A percentile compares a stretch with the other conserved stretches of the same genome.
Evolutionary conservation across 2,329 filamentous ascomycete genomes (phyloP).

Genomic region (Clonostachys solani): DNA sequence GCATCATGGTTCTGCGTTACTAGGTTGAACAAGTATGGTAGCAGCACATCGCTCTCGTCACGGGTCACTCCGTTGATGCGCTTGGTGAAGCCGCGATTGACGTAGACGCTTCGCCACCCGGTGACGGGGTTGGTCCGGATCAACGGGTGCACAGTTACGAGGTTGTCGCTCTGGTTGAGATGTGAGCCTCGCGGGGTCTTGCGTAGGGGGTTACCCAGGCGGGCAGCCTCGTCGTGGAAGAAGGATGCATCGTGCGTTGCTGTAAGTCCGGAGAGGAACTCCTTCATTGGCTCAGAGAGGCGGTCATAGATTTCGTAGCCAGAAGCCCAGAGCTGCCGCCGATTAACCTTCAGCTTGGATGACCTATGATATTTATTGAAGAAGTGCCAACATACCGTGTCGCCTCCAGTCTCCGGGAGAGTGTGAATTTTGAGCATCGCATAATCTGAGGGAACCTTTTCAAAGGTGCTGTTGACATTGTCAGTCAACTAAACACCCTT

Average conservation of each 20-base stretch:
- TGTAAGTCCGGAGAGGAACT: constrained; percentile 37
- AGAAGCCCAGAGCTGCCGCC: constrained; percentile 49
- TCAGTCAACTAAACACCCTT: neutral
- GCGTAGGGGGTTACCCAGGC: constrained; percentile 39
- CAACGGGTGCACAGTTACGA: constrained; percentile 47
- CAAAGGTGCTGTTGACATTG: constrained; percentile 37
- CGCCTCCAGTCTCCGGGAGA: constrained; percentile 51
- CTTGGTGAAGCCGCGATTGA: constrained; percentile 46
- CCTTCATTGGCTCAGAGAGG: constrained; percentile 40
- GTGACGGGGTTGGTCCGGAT: constrained; percentile 58
- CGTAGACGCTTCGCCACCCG: constrained; percentile 51
- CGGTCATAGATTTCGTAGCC: constrained; percentile 57
- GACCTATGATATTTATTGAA: too few relatives aligned
- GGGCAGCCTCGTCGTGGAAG: constrained; percentile 43
- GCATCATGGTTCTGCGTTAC: constrained; percentile 52
- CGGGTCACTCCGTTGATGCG: constrained; percentile 50
- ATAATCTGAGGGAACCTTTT: constrained; percentile 56
- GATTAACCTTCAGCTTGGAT: too few relatives aligned
- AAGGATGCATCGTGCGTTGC: constrained; percentile 17
- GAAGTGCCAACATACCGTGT: constrained; percentile 29
- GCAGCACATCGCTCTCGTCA: constrained; percentile 48
- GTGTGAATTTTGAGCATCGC: constrained; percentile 53
- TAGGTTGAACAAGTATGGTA: constrained; percentile 41
- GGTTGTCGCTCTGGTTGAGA: constrained; percentile 48
- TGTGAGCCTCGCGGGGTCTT: constrained; percentile 45